These are phyloP conservation scores for Coleophoma cylindrospora DNA, from an alignment of 2,329 filamentous ascomycete species.

Conservation along the genomic window DNA sequence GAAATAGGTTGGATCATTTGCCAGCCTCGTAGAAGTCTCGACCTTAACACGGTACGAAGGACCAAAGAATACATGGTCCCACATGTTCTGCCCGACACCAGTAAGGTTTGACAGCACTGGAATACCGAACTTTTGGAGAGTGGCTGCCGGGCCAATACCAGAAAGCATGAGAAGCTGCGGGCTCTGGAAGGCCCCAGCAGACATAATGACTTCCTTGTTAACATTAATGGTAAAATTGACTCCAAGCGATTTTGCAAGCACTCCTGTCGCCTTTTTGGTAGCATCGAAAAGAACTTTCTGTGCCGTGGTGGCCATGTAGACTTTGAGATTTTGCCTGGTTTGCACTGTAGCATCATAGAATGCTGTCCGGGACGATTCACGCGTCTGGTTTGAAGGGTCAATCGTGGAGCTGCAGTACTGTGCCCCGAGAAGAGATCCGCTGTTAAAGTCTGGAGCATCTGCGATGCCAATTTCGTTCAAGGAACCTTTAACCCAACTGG, in stretches of 20 bases:
- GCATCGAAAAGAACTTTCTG: conserved; percentile 39
- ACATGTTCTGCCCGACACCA: conserved; percentile 38
- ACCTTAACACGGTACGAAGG: background rate
- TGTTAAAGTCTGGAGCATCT: conserved; percentile 10
- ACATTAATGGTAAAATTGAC: conserved; percentile 11
- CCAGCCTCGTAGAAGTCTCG: background rate
- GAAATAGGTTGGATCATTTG: background rate
- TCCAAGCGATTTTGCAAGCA: conserved; percentile 23
- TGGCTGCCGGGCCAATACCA: conserved; percentile 37
- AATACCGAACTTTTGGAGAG: conserved; percentile 38
- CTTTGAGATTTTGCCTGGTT: conserved; percentile 24
- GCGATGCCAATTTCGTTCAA: conserved; percentile 10
- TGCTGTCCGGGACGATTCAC: conserved; percentile 9
- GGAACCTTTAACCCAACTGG: conserved; percentile 5
- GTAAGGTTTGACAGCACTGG: conserved; percentile 25
- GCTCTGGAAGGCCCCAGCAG: conserved; percentile 35
- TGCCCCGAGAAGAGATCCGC: conserved; percentile 9
- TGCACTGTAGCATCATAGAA: background rate
- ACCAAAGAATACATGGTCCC: conserved; percentile 26
- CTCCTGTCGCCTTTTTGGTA: conserved; percentile 35
- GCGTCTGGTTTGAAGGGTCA: conserved; percentile 3
- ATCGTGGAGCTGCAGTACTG: conserved; percentile 8
- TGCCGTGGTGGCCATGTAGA: conserved; percentile 36
- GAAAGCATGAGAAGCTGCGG: conserved; percentile 45
- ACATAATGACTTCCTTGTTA: conserved; percentile 12